Conservation (phyloP, 768 basidiomycete species). For the Chiua virens region DNA sequence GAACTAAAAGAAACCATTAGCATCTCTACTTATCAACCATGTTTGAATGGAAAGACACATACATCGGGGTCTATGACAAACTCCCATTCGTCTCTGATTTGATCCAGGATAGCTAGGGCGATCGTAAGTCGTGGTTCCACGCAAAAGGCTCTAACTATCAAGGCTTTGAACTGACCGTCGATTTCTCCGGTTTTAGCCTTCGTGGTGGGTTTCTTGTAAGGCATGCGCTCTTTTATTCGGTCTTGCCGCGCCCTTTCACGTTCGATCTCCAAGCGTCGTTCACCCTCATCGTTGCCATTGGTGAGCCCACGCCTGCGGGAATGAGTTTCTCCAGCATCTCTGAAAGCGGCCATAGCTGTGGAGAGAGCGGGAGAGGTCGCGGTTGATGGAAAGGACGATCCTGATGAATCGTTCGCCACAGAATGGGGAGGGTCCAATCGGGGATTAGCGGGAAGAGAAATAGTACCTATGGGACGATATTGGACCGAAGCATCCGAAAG, state of each 20-base stretch:
- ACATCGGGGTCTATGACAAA: conserved; percentile 83
- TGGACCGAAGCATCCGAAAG: conserved; percentile 44
- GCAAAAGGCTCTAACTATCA: background rate
- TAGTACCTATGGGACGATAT: conserved; percentile 30
- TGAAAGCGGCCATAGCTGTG: conserved; percentile 68
- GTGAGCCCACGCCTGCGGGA: conserved; percentile 54
- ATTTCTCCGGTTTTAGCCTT: conserved; percentile 75
- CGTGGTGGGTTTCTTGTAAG: conserved; percentile 52
- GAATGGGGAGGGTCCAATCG: conserved; percentile 19
- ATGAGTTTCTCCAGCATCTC: conserved; percentile 48
- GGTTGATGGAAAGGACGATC: conserved; percentile 30
- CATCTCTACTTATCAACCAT: conserved; percentile 1
- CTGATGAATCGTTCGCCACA: conserved; percentile 11
- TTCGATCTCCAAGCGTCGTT: conserved; percentile 60
- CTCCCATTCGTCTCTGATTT: conserved; percentile 89
- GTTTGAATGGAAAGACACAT: conserved; percentile 24
- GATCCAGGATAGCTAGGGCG: conserved; percentile 70
- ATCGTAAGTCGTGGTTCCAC: conserved; percentile 1
- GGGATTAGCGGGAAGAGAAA: conserved; percentile 16
- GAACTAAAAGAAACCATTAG: conserved; percentile 52
- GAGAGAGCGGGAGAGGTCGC: conserved; percentile 48
- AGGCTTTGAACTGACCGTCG: conserved; percentile 58
- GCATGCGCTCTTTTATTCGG: conserved; percentile 65
- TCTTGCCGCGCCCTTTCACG: conserved; percentile 66
- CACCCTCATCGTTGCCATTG: conserved; percentile 52